Conservation (phyloP, 208 protist species). For the Kentomonas sorsogonicus region DNA sequence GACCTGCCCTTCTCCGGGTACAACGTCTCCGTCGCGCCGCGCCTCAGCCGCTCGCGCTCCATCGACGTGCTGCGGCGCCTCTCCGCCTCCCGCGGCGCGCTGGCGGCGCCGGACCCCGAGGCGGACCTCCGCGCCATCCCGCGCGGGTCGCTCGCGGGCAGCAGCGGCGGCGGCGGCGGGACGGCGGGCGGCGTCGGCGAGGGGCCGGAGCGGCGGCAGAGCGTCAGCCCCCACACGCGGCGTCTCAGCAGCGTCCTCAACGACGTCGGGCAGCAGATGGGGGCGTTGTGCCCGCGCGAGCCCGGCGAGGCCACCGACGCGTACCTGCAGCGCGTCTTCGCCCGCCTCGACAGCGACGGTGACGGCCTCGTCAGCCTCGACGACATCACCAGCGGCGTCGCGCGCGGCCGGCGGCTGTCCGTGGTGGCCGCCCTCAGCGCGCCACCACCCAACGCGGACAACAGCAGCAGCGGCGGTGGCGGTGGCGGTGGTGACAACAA, state of each 20-base stretch:
- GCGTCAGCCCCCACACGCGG: slow-evolving; percentile 19
- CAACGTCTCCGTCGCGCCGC: background rate
- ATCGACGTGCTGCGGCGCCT: slow-evolving; percentile 30
- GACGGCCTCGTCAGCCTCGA: background rate
- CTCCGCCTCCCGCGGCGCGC: slow-evolving; percentile 19
- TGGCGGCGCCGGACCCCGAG: slow-evolving; percentile 14
- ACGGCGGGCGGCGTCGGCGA: background rate
- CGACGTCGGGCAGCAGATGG: slow-evolving; percentile 22
- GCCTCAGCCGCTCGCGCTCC: slow-evolving; percentile 21
- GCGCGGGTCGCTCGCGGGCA: slow-evolving; percentile 15
- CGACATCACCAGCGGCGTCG: background rate
- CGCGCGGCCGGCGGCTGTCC: no score
- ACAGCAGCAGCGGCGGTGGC: background rate
- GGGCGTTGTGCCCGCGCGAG: slow-evolving; percentile 11
- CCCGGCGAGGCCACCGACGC: slow-evolving; percentile 1
- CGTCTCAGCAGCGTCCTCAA: slow-evolving; percentile 31
- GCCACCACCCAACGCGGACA: background rate
- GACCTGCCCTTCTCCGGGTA: background rate
- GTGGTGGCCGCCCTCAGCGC: no score
- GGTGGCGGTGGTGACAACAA: background rate
- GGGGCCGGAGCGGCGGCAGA: slow-evolving; percentile 8
- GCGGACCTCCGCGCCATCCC: no score
- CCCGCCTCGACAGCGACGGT: slow-evolving; percentile 18
- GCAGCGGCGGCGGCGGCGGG: slow-evolving; percentile 7
- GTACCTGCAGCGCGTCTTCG: slow-evolving; percentile 20